phyloP scores from a whole-genome alignment of 2,329 filamentous ascomycete species.

The Scytalidium sp. region DNA sequence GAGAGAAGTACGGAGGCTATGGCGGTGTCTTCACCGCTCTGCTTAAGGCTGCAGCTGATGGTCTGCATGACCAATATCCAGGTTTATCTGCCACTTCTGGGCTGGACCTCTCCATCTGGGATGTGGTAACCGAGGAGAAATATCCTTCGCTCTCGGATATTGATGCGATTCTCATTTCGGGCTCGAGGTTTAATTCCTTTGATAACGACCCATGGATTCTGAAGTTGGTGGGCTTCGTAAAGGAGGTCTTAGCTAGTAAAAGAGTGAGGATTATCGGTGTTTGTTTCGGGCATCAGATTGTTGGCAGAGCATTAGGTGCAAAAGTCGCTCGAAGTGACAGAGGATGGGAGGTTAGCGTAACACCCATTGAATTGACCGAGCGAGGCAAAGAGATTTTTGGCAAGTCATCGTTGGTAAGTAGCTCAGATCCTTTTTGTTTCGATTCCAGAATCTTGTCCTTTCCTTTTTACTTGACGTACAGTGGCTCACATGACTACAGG shows the following conservation, averaged over 20 bases:
- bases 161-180: slow-evolving; percentile 81
- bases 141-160: slow-evolving; percentile 74
- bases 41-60: slow-evolving; percentile 50
- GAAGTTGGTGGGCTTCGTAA: slow-evolving; percentile 67
- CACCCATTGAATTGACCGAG: slow-evolving; percentile 62
- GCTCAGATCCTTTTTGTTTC: not conserved
- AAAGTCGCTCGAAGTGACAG: slow-evolving; percentile 63
- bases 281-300: slow-evolving; percentile 86
- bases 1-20: slow-evolving; percentile 68
- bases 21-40: slow-evolving; percentile 65
- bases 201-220: slow-evolving; percentile 74
- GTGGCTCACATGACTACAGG: slow-evolving; percentile 35
- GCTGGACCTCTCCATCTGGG: slow-evolving; percentile 51
- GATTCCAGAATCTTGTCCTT: not conserved
- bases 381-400: slow-evolving; percentile 72
- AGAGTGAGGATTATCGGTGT: slow-evolving; percentile 72
- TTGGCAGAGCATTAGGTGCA: slow-evolving; percentile 68
- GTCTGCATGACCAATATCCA: slow-evolving; percentile 34
- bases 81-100: slow-evolving; percentile 33
- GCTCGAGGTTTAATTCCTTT: slow-evolving; percentile 71
- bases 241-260: slow-evolving; percentile 54
- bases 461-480: not conserved
- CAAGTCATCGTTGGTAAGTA: slow-evolving; percentile 52
- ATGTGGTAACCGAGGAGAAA: slow-evolving; percentile 64
- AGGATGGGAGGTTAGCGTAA: slow-evolving; percentile 83